These are phyloP conservation scores for Hymenoscyphus occultus DNA, from an alignment of 2,329 filamentous ascomycete genomes.

Conservation along the genomic window DNA sequence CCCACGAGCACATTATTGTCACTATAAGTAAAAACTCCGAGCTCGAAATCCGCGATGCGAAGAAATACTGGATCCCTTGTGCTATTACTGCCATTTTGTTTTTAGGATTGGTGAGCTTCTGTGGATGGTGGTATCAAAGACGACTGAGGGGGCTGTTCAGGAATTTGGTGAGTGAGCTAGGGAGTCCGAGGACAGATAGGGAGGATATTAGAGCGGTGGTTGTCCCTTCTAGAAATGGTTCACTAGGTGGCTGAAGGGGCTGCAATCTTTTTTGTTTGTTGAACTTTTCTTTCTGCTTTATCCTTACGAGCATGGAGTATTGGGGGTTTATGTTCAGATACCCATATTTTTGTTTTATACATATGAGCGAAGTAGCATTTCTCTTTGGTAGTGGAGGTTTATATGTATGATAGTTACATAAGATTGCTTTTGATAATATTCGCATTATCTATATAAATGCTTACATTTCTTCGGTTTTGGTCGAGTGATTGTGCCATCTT, in stretches of 20 bases:
- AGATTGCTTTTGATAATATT: too few species aligned
- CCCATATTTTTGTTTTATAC: neutral
- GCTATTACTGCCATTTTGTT: conserved; percentile 21
- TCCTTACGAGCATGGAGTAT: neutral
- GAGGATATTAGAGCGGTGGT: conserved; percentile 9
- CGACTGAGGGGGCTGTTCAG: conserved; percentile 14
- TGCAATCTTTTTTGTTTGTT: neutral
- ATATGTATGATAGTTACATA: too few species aligned
- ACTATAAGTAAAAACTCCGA: conserved; percentile 17
- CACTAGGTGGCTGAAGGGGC: neutral
- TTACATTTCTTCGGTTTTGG: too few species aligned
- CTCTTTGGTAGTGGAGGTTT: too few species aligned
- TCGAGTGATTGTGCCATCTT: too few species aligned
- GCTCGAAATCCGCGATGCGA: conserved; percentile 17
- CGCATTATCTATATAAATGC: too few species aligned
- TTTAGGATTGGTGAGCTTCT: conserved; percentile 18
- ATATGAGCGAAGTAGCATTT: too few species aligned
- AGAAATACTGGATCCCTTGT: conserved; percentile 19
- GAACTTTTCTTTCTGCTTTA: neutral
- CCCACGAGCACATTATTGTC: conserved; percentile 5
- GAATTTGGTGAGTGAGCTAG: conserved; percentile 8
- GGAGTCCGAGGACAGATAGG: conserved; percentile 1
- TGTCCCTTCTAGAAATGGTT: neutral
- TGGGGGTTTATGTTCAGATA: neutral
- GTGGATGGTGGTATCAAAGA: conserved; percentile 28